Base-by-base conservation (phyloP, 768 basidiomycete genomes). In the Pulveroboletus sp. region DNA sequence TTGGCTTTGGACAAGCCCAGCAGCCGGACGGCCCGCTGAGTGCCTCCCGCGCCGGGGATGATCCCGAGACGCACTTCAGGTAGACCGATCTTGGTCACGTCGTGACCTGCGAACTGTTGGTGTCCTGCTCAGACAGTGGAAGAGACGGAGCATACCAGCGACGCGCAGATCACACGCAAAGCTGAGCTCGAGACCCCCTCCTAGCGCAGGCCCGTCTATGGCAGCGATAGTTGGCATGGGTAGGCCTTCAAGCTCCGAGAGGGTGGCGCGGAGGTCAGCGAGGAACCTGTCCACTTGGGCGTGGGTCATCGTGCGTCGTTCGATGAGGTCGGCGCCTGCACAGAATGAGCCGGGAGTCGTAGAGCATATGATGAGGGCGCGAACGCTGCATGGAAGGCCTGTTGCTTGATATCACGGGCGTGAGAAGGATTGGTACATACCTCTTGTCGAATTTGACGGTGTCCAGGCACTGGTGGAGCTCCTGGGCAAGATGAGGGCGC, bases 181-280 rank as follows among this genome's bases (percentile, higher is more conserved):
- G 50, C 85, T 78, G 50, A 96, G 68, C 67, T 97, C 93, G 24
- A 93, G 75, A 2, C 93, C 93, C n/a, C 93, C 93, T 10, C 93
- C 93, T 0, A 97, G 75, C 9, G 93, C 93, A 17, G 89, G 90
- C 0, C 93, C 93, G 63, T 96, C 93, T 35, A 97, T 88, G 5
- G 93, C 91, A 30, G 88, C 88, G 48, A 96, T 88, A 14, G 91
- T 94, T 4, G 93, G 93, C 73, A 94, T 80, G 6, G 87, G 86
- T 29, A 95, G 72, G 34, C 76, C 73, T 69, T 93, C 92, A n/a
- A 97, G 78, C 59, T 79, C 80, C 24, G 78, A 75, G 34, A 97
- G 68, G 9, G 89, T 78, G 32, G 74, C 72, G 24, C 93, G 80
- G 20, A 96, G 74, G 57, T 86, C 82, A 42, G 75, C 69, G 39